Evolutionary conservation across 139 green algal species (phyloP).

Genomic region (Nannochloris sp.): DNA sequence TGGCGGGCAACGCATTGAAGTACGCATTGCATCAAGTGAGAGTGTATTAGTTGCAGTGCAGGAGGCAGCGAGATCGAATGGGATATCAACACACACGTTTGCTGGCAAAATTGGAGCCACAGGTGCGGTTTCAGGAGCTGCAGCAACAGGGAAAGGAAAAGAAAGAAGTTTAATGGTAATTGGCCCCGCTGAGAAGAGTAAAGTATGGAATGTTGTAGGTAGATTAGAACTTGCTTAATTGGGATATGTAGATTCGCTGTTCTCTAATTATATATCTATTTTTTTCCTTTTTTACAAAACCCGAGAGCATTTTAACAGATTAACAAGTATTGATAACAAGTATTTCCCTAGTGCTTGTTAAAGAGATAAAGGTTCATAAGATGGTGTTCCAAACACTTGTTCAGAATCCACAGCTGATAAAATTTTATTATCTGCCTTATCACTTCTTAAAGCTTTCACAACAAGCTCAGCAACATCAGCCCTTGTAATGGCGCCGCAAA

Average conservation of each 20-base stretch:
- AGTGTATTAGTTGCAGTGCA: not conserved
- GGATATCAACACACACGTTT: conserved; percentile 5
- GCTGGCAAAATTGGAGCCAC: not conserved
- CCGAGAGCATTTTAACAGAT: too few species aligned
- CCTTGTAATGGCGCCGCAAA: conserved; percentile 78
- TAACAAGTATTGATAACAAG: too few species aligned
- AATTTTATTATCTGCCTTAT: conserved; percentile 66
- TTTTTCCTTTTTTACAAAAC: too few species aligned
- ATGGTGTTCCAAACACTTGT: conserved; percentile 42
- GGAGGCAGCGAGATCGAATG: not conserved
- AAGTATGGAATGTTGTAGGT: not conserved
- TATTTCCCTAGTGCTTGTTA: too few species aligned
- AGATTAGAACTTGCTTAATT: not conserved
- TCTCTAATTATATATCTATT: too few species aligned
- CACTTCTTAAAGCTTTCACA: conserved; percentile 64
- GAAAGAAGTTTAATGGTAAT: conserved; percentile 1
- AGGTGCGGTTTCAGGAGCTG: too few species aligned
- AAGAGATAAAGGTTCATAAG: conserved; percentile 44
- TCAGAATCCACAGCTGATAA: conserved; percentile 55
- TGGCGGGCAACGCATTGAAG: not conserved
- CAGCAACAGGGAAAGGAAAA: not conserved
- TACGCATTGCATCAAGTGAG: not conserved
- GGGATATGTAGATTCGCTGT: too few species aligned
- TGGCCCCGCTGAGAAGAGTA: not conserved
- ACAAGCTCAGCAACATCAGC: conserved; percentile 84